These are phyloP conservation scores for Coemansia sp. DNA, from an alignment of 192 early-diverging fungal genomes.

Conservation along the genomic window DNA sequence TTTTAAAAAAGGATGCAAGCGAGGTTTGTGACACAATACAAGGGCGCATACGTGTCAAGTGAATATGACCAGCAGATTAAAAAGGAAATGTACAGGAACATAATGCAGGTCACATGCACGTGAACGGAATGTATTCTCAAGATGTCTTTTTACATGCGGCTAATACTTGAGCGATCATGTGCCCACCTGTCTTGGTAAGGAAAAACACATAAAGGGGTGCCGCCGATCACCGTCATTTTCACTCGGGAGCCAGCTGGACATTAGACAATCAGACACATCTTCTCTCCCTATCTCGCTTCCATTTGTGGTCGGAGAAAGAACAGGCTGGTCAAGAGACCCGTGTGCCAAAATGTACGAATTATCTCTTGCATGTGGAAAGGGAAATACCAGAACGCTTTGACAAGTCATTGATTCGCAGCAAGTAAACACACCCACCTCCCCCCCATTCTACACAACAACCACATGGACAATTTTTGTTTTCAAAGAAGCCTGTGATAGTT, in stretches of 20 bases:
- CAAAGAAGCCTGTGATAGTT: neutral
- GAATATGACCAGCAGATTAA: neutral
- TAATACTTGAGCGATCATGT: neutral
- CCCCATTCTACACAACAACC: neutral
- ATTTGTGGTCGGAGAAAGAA: neutral
- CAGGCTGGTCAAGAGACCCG: slow-evolving; percentile 5
- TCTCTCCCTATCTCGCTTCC: too few relatives aligned
- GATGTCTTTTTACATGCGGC: slow-evolving; percentile 4
- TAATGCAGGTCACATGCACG: slow-evolving; percentile 7
- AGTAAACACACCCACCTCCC: neutral
- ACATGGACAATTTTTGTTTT: slow-evolving; percentile 1
- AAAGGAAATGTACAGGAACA: neutral
- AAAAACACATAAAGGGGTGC: slow-evolving; percentile 6
- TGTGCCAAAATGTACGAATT: slow-evolving; percentile 12
- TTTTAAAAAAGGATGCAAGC: too few relatives aligned
- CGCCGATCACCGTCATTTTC: neutral
- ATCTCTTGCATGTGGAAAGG: slow-evolving; percentile 15
- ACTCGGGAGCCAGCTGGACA: neutral
- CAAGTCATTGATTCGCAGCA: neutral
- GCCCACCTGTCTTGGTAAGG: neutral
- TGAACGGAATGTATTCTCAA: neutral
- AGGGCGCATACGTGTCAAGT: neutral
- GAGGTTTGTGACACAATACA: neutral
- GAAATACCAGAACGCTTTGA: neutral
- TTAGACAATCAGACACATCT: neutral